Evolutionary conservation across 1,284 basidiomycete genomes (phyloP).

Genomic region (Moesziomyces aphidis): DNA sequence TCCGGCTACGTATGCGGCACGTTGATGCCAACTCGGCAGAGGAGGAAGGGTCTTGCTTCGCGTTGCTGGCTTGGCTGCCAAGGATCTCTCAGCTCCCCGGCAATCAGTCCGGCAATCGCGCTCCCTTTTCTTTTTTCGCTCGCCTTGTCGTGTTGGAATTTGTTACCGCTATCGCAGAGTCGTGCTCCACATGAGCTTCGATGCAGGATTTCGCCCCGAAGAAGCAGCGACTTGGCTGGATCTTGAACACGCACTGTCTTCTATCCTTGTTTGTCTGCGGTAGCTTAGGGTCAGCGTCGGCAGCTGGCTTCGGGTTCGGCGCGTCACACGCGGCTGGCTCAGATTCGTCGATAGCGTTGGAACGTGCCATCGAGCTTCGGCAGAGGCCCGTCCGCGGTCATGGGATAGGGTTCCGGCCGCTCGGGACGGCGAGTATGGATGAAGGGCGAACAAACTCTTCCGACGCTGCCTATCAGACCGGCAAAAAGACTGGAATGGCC

Average conservation of each 20-base stretch:
- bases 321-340: not conserved
- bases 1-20: constrained; percentile 3
- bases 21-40: no score
- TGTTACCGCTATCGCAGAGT: not conserved
- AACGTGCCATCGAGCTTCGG: no score
- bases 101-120: constrained; percentile 28
- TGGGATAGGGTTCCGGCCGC: no score
- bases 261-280: not conserved
- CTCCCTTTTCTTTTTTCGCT: constrained; percentile 2
- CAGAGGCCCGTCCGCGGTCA: no score
- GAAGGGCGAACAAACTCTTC: not conserved
- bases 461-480: constrained; percentile 36
- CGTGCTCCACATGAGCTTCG: not conserved
- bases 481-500: constrained; percentile 28
- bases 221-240: no score
- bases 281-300: not conserved
- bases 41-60: no score
- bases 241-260: not conserved
- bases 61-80: not conserved
- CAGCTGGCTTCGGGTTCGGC: not conserved
- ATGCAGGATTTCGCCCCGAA: constrained; percentile 1
- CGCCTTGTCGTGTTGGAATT: not conserved
- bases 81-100: constrained; percentile 12
- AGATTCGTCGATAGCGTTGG: no score
- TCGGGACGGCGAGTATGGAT: no score